Evolutionary conservation across 2,329 filamentous ascomycete genomes (phyloP).

Genomic region (Colletotrichum sp.): DNA sequence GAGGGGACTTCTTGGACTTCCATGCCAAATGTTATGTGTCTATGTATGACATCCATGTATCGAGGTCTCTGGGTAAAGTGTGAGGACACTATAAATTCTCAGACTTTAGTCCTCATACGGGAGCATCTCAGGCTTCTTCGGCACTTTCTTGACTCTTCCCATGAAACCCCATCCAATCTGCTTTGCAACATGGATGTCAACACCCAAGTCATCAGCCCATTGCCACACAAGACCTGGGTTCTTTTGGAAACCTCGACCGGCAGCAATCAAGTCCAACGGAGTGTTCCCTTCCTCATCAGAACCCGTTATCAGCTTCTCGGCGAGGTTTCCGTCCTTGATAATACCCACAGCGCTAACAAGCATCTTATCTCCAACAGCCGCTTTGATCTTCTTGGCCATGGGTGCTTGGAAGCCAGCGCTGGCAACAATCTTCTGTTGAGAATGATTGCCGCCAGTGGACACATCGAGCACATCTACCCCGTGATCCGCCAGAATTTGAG

Average conservation of each 20-base stretch:
- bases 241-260: conserved; percentile 62
- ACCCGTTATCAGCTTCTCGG: conserved; percentile 35
- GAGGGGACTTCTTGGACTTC: neutral
- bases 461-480: conserved; percentile 81
- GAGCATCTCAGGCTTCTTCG: neutral
- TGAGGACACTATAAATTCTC: neutral
- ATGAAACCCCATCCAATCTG: conserved; percentile 63
- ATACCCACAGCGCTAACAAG: conserved; percentile 52
- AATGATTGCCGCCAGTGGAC: conserved; percentile 69
- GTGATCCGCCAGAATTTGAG: conserved; percentile 63
- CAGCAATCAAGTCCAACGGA: conserved; percentile 51
- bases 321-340: conserved; percentile 49
- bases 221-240: conserved; percentile 61
- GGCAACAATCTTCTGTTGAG: conserved; percentile 58
- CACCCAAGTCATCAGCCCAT: conserved; percentile 59
- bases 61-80: neutral
- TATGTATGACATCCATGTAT: neutral
- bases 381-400: conserved; percentile 74
- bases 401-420: conserved; percentile 74
- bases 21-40: neutral
- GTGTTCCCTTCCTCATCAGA: neutral
- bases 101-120: neutral
- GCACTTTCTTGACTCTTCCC: conserved; percentile 33
- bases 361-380: conserved; percentile 67
- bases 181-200: conserved; percentile 50